Percentiles rank a stretch among this genome's conserved stretches.
Evolutionary conservation across 768 basidiomycete species (phyloP).

Genomic region (Gloeostereum incarnatum): DNA sequence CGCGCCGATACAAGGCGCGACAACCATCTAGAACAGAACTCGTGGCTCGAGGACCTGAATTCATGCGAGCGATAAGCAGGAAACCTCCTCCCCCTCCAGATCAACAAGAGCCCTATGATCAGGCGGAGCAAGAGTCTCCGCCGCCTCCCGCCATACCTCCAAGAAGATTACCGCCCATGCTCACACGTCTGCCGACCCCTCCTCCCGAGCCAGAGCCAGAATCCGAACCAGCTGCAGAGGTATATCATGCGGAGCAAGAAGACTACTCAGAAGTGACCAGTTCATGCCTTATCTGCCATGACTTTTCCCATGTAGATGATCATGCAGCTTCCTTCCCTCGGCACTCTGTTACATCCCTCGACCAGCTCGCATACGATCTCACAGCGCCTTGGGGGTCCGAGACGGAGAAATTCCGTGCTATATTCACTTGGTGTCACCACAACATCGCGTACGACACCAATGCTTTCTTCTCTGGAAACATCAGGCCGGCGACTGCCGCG

Average conservation of each 20-base stretch:
- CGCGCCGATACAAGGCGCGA: background rate
- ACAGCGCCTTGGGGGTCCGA: slow-evolving; percentile 30
- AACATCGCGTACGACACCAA: slow-evolving; percentile 31
- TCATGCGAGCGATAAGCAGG: slow-evolving; percentile 18
- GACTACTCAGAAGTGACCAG: slow-evolving; percentile 7
- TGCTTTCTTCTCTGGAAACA: slow-evolving; percentile 32
- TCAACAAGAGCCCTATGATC: slow-evolving; percentile 4
- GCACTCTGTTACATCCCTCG: slow-evolving; percentile 24
- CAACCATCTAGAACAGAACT: slow-evolving; percentile 7
- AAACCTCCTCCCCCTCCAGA: slow-evolving; percentile 21
- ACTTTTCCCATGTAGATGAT: slow-evolving; percentile 30
- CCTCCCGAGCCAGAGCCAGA: slow-evolving; percentile 17
- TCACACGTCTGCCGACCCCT: slow-evolving; percentile 20
- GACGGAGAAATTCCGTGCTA: slow-evolving; percentile 34
- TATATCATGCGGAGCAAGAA: slow-evolving; percentile 5
- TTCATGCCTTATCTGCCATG: slow-evolving; percentile 33
- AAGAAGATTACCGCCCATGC: slow-evolving; percentile 21
- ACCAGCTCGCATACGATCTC: slow-evolving; percentile 28
- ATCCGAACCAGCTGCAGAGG: slow-evolving; percentile 9
- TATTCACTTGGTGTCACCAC: slow-evolving; percentile 37
- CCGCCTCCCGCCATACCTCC: slow-evolving; percentile 10
- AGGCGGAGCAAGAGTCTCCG: slow-evolving; percentile 3
- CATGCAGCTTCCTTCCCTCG: slow-evolving; percentile 36
- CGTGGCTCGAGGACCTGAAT: slow-evolving; percentile 4
- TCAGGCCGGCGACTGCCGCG: slow-evolving; percentile 24